A percentile compares a stretch with the other conserved stretches of the same genome.
Evolutionary conservation across 352 stramenopile species (phyloP).

Genomic region (Phytophthora pistaciae): DNA sequence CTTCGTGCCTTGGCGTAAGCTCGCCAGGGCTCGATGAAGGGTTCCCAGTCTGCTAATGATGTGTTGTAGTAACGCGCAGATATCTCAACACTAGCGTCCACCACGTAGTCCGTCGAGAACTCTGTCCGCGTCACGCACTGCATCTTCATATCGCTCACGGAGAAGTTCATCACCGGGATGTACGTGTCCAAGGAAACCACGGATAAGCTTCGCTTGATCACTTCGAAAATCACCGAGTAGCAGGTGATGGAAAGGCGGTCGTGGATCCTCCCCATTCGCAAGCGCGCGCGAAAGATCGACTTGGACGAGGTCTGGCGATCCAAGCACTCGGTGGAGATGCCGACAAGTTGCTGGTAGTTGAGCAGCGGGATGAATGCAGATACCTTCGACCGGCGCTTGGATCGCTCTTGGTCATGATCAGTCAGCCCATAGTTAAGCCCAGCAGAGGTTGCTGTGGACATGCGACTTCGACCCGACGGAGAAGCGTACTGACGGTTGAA

Average conservation of each 20-base stretch:
- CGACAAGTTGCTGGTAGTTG: conserved; percentile 81
- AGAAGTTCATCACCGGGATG: conserved; percentile 92
- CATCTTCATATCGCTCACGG: conserved; percentile 85
- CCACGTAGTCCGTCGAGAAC: conserved; percentile 64
- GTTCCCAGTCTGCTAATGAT: conserved; percentile 88
- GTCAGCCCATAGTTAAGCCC: conserved; percentile 43
- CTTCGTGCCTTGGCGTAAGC: conserved; percentile 74
- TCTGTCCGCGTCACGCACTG: conserved; percentile 76
- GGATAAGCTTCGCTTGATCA: conserved; percentile 91
- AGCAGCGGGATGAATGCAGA: conserved; percentile 67
- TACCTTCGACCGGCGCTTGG: conserved; percentile 50
- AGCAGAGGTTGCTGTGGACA: conserved; percentile 77
- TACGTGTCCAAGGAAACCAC: conserved; percentile 90
- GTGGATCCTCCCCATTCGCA: conserved; percentile 79
- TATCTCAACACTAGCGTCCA: conserved; percentile 85
- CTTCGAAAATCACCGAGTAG: conserved; percentile 88
- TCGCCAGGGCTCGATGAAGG: conserved; percentile 88
- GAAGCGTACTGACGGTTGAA: conserved; percentile 65
- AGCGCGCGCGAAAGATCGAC: conserved; percentile 68
- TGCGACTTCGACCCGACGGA: conserved; percentile 67
- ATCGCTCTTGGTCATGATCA: conserved; percentile 42
- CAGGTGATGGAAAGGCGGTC: conserved; percentile 75
- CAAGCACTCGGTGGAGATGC: conserved; percentile 51
- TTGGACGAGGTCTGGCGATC: conserved; percentile 52
- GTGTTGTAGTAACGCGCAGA: conserved; percentile 91